phyloP scores from a whole-genome alignment of 805 yeast species.

The Starmerella asiatica region DNA sequence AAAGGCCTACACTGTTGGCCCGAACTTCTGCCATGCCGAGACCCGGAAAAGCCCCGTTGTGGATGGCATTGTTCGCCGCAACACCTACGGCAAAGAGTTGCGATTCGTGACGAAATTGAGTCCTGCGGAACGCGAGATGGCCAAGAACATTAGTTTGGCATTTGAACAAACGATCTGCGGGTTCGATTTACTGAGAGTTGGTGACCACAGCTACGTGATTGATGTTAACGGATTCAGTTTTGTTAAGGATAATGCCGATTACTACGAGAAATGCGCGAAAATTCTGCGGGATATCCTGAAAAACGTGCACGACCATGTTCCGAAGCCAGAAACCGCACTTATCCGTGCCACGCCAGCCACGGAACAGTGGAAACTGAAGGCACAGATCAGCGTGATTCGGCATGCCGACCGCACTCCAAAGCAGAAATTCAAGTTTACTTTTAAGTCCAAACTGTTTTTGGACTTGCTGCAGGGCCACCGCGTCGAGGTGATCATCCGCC shows the following conservation, averaged over 20 bases:
- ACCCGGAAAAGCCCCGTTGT: slow-evolving; percentile 97
- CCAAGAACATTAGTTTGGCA: slow-evolving; percentile 54
- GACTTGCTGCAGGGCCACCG: slow-evolving; percentile 84
- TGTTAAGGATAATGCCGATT: slow-evolving; percentile 78
- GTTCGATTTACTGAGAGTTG: slow-evolving; percentile 79
- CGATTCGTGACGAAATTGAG: slow-evolving; percentile 74
- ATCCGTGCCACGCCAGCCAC: slow-evolving; percentile 4
- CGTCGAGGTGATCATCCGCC: slow-evolving; percentile 90
- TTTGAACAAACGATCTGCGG: slow-evolving; percentile 96
- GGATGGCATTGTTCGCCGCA: slow-evolving; percentile 96
- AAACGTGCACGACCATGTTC: slow-evolving; percentile 38
- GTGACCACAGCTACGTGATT: slow-evolving; percentile 79
- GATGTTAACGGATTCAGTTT: slow-evolving; percentile 97
- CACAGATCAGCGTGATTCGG: slow-evolving; percentile 77
- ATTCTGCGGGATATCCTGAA: slow-evolving; percentile 64
- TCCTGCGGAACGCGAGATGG: slow-evolving; percentile 66
- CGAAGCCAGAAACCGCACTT: slow-evolving; percentile 4
- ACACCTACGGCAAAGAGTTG: slow-evolving; percentile 94
- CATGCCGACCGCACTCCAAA: slow-evolving; percentile 99
- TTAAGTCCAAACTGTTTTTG: slow-evolving; percentile 73
- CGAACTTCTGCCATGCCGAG: slow-evolving; percentile 87
- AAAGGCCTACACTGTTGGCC: slow-evolving; percentile 94
- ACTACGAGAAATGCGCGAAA: slow-evolving; percentile 70
- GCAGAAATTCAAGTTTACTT: slow-evolving; percentile 92
- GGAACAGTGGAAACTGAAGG: slow-evolving; percentile 97